A percentile compares a stretch with the other conserved stretches of the same genome.
Evolutionary conservation across 176 grass and related monocot genomes (phyloP).

Genomic region (Oryza punctata): DNA sequence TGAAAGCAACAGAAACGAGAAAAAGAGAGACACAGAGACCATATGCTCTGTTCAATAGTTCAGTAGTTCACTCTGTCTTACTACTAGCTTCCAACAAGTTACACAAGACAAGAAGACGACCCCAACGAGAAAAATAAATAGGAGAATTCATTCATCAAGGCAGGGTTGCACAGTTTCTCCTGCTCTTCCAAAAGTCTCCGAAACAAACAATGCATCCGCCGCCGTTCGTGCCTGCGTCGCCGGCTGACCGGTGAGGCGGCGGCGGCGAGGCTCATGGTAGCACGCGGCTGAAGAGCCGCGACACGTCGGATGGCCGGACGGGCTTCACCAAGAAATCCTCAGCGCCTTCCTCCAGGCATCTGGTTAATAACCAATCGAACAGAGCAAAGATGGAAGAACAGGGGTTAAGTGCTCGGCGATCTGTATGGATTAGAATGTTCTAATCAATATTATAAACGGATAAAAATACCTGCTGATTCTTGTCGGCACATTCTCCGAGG

Average conservation of each 20-base stretch:
- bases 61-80: neutral
- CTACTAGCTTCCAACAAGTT: neutral
- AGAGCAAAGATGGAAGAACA: neutral
- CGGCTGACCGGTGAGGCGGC: no score
- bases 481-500: slow-evolving; percentile 79
- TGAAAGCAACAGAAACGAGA: neutral
- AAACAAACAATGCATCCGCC: neutral
- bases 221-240: neutral
- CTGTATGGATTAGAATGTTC: neutral
- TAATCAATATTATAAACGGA: neutral
- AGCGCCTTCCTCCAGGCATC: slow-evolving; percentile 89
- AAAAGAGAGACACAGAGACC: neutral
- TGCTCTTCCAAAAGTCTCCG: neutral
- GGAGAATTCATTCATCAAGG: neutral
- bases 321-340: slow-evolving; percentile 94
- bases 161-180: neutral
- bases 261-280: slow-evolving; percentile 29
- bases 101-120: neutral
- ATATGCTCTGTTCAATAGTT: neutral
- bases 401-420: neutral
- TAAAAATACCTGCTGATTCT: slow-evolving; percentile 61
- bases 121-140: neutral
- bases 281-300: slow-evolving; percentile 61
- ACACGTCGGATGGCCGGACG: slow-evolving; percentile 62
- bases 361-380: neutral